A percentile compares a stretch with the other conserved stretches of the same genome.
These are phyloP conservation scores for Ophiosphaerella narmari DNA, from an alignment of 2,329 filamentous ascomycete genomes.

Conservation along the genomic window DNA sequence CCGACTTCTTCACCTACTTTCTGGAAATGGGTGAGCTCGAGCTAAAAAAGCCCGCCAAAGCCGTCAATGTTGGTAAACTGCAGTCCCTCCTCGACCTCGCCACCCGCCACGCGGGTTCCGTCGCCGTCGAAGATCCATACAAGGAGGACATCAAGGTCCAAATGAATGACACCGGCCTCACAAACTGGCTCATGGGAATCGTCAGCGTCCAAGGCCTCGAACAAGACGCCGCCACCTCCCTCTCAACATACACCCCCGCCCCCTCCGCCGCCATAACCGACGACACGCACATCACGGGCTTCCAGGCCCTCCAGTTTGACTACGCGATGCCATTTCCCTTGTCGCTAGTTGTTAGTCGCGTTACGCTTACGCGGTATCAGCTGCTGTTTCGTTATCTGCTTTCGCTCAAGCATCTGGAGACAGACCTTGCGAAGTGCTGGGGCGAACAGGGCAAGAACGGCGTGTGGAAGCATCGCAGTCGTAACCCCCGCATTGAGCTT, in stretches of 20 bases:
- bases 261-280: constrained; percentile 64
- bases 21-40: constrained; percentile 89
- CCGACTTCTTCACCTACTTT: constrained; percentile 98
- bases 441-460: constrained; percentile 81
- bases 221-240: constrained; percentile 68
- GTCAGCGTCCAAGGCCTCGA: constrained; percentile 97
- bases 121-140: constrained; percentile 92
- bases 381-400: constrained; percentile 93
- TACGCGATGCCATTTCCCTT: constrained; percentile 94
- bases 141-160: constrained; percentile 98
- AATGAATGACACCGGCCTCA: constrained; percentile 93
- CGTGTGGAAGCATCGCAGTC: constrained; percentile 81
- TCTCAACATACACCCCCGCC: constrained; percentile 73
- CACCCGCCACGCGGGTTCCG: constrained; percentile 91
- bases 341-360: constrained; percentile 91
- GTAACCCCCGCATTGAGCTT: constrained; percentile 73
- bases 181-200: constrained; percentile 92
- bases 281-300: constrained; percentile 86
- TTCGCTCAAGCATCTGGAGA: constrained; percentile 86
- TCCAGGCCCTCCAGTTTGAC: constrained; percentile 91
- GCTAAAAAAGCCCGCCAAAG: constrained; percentile 84
- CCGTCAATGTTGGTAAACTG: constrained; percentile 88
- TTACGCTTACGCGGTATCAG: constrained; percentile 96
- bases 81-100: constrained; percentile 96
- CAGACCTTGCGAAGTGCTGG: constrained; percentile 85